phyloP scores from a whole-genome alignment of 805 yeast species.

The Pichia rugopelliculosa region DNA sequence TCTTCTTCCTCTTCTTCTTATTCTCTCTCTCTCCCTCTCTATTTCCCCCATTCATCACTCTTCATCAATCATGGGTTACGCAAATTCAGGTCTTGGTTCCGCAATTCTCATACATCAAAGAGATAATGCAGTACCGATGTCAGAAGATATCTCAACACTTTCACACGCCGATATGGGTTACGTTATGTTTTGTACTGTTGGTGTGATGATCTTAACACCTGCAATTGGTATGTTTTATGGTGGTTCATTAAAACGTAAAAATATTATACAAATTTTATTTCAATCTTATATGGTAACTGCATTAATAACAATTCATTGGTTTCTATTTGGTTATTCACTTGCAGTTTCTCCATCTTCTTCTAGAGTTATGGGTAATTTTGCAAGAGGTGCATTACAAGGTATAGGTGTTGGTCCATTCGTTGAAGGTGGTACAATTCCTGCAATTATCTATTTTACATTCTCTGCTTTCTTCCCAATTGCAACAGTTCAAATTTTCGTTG shows the following conservation, averaged over 20 bases:
- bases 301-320: conserved; percentile 35
- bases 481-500: conserved; percentile 41
- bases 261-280: conserved; percentile 36
- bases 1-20: no score
- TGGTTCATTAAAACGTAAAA: conserved; percentile 36
- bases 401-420: conserved; percentile 33
- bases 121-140: conserved; percentile 21
- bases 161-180: conserved; percentile 42
- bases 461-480: conserved; percentile 42
- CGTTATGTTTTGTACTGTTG: conserved; percentile 39
- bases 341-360: conserved; percentile 32
- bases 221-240: conserved; percentile 38
- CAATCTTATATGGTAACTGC: conserved; percentile 38
- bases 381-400: conserved; percentile 33
- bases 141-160: conserved; percentile 32
- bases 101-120: conserved; percentile 21
- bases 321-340: conserved; percentile 38
- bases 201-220: conserved; percentile 42
- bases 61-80: conserved; percentile 20
- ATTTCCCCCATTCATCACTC: not conserved
- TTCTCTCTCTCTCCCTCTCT: no score
- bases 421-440: conserved; percentile 43
- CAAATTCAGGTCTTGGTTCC: conserved; percentile 28
- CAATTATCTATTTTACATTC: conserved; percentile 38
- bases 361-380: conserved; percentile 30